Evolutionary conservation across 257 asterid species (phyloP).

Genomic region (Mitragyna speciosa): DNA sequence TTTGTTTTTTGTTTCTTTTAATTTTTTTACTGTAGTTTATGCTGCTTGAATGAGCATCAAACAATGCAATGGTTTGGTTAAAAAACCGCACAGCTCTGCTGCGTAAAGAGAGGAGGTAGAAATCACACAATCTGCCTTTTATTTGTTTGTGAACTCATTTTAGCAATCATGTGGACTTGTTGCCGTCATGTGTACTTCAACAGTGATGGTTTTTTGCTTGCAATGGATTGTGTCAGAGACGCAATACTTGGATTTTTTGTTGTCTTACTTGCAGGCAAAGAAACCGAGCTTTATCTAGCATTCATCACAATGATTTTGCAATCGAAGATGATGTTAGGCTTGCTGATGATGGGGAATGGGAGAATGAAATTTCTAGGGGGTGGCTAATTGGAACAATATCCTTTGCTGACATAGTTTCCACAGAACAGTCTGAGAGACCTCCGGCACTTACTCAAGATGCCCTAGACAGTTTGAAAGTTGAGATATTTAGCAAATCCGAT

Average conservation of each 20-base stretch:
- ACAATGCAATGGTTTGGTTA: background rate
- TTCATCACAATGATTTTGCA: constrained; percentile 30
- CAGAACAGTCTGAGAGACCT: constrained; percentile 48
- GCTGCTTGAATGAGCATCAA: background rate
- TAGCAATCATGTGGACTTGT: background rate
- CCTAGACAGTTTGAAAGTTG: constrained; percentile 42
- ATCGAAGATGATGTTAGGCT: constrained; percentile 52
- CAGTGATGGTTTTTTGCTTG: background rate
- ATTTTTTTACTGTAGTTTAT: background rate
- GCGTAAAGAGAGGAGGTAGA: background rate
- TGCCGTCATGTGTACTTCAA: background rate
- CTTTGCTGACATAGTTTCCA: constrained; percentile 24
- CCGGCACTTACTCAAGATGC: constrained; percentile 70
- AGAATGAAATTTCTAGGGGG: constrained; percentile 49
- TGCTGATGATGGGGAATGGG: constrained; percentile 63
- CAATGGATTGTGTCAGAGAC: background rate
- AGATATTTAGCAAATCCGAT: constrained; percentile 34
- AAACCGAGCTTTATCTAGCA: constrained; percentile 36
- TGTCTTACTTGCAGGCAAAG: constrained; percentile 13
- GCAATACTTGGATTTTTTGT: background rate
- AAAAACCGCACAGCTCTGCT: background rate
- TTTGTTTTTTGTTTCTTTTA: background rate
- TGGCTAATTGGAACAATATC: constrained; percentile 40
- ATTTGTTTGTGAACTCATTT: background rate
- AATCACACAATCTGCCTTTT: background rate